Percentiles rank a stretch among this genome's conserved stretches.
phyloP scores from a whole-genome alignment of 2,329 filamentous ascomycete species.

The Colletotrichum musicola region DNA sequence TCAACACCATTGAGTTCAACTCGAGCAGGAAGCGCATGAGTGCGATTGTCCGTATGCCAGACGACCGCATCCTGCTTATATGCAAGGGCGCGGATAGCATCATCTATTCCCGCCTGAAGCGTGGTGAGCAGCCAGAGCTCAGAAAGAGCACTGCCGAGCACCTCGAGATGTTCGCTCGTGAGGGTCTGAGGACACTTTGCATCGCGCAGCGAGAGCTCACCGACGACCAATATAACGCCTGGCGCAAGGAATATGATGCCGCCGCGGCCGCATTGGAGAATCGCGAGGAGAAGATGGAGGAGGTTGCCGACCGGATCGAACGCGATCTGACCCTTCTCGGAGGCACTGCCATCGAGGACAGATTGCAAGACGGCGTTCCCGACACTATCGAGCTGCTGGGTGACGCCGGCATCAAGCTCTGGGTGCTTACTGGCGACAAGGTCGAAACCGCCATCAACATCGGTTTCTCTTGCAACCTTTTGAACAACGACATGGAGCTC shows the following conservation, averaged over 20 bases:
- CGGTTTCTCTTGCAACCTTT: slow-evolving; percentile 96
- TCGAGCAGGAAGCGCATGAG: slow-evolving; percentile 98
- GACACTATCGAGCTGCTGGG: slow-evolving; percentile 94
- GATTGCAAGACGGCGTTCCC: slow-evolving; percentile 95
- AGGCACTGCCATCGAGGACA: slow-evolving; percentile 97
- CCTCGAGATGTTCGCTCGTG: slow-evolving; percentile 95
- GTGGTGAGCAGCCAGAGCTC: slow-evolving; percentile 87
- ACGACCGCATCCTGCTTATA: slow-evolving; percentile 89
- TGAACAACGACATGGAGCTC: slow-evolving; percentile 98
- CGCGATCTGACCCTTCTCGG: slow-evolving; percentile 89
- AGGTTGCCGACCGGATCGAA: slow-evolving; percentile 90
- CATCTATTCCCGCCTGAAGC: slow-evolving; percentile 91
- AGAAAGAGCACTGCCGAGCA: slow-evolving; percentile 89
- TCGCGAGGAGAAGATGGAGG: slow-evolving; percentile 93
- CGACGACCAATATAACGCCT: slow-evolving; percentile 85
- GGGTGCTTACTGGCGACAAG: slow-evolving; percentile 98
- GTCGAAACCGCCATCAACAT: slow-evolving; percentile 99
- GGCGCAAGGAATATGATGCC: slow-evolving; percentile 88
- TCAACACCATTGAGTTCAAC: slow-evolving; percentile 98
- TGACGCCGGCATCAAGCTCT: slow-evolving; percentile 96
- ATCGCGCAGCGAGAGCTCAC: slow-evolving; percentile 85
- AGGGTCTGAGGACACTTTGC: slow-evolving; percentile 94
- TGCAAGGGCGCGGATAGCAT: slow-evolving; percentile 98
- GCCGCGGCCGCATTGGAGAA: slow-evolving; percentile 87
- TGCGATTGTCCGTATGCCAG: slow-evolving; percentile 93